A percentile compares a stretch with the other conserved stretches of the same genome.
phyloP scores from a whole-genome alignment of 1,284 basidiomycete species.

The Ceratobasidium sp. region DNA sequence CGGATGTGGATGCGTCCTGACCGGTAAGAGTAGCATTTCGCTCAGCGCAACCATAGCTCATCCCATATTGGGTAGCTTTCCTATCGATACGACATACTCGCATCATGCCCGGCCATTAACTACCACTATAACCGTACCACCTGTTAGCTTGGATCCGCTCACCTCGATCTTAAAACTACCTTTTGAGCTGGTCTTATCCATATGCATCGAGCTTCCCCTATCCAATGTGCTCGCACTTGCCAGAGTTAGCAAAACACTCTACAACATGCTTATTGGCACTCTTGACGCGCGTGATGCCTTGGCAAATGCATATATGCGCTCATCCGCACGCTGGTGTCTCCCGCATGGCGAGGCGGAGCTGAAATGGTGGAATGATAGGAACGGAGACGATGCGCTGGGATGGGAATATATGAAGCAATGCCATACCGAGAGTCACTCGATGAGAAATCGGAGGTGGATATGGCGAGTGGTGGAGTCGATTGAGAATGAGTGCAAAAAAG shows the following conservation, averaged over 20 bases:
- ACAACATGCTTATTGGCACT: constrained; percentile 5
- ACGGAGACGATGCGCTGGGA: constrained; percentile 27
- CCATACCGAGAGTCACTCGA: constrained; percentile 28
- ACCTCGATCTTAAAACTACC: constrained; percentile 6
- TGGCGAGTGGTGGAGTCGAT: constrained; percentile 33
- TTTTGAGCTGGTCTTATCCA: constrained; percentile 1
- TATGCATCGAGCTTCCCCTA: background rate
- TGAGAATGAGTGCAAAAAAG: constrained; percentile 23
- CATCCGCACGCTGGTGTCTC: constrained; percentile 27
- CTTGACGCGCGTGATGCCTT: background rate
- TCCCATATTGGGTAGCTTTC: constrained; percentile 1
- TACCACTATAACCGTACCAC: background rate
- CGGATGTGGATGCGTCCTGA: constrained; percentile 42
- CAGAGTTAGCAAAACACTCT: background rate
- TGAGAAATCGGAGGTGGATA: constrained; percentile 40
- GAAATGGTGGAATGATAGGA: constrained; percentile 36
- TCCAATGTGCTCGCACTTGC: constrained; percentile 7
- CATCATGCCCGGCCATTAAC: background rate
- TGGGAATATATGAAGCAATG: constrained; percentile 33
- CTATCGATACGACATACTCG: background rate
- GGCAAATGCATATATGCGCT: constrained; percentile 28
- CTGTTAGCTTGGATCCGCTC: too few relatives aligned
- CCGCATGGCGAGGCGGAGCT: constrained; percentile 31
- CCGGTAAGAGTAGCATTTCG: constrained; percentile 5
- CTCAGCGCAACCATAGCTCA: background rate